These are phyloP conservation scores for Gracilariopsis chorda DNA, from an alignment of 23 red algal genomes.

Conservation along the genomic window DNA sequence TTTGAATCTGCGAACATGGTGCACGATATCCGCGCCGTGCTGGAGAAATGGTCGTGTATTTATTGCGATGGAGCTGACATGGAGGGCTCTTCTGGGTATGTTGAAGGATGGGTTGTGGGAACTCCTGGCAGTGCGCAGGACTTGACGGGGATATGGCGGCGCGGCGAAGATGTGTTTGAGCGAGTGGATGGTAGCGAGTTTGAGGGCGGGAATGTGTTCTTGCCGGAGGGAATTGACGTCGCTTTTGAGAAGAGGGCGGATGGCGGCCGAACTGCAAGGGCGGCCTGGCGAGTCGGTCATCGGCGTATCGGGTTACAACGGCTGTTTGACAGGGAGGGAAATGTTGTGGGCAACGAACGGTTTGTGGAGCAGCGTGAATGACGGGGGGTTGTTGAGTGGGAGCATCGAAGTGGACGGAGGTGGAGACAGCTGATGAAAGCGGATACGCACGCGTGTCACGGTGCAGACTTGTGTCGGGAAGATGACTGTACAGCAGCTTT, in stretches of 20 bases:
- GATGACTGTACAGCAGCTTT: too few species aligned
- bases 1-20: conserved; percentile 23
- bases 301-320: conserved; percentile 40
- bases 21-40: not conserved
- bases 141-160: conserved; percentile 30
- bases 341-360: not conserved
- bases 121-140: not conserved
- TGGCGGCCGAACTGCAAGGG: conserved; percentile 18
- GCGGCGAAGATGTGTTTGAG: conserved; percentile 5
- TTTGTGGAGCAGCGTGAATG: conserved; percentile 23
- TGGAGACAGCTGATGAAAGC: too few species aligned
- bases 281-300: conserved; percentile 43
- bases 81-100: conserved; percentile 56
- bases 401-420: too few species aligned
- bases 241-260: not conserved
- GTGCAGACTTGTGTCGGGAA: too few species aligned
- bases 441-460: too few species aligned
- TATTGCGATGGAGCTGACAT: conserved; percentile 70
- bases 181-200: not conserved
- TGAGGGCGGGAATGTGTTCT: not conserved
- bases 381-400: too few species aligned
- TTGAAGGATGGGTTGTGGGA: conserved; percentile 47
- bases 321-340: conserved; percentile 30
- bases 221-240: conserved; percentile 57
- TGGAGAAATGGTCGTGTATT: conserved; percentile 43